Evolutionary conservation across 208 protist species (phyloP).

Genomic region (Blastocrithidia nonstop): DNA sequence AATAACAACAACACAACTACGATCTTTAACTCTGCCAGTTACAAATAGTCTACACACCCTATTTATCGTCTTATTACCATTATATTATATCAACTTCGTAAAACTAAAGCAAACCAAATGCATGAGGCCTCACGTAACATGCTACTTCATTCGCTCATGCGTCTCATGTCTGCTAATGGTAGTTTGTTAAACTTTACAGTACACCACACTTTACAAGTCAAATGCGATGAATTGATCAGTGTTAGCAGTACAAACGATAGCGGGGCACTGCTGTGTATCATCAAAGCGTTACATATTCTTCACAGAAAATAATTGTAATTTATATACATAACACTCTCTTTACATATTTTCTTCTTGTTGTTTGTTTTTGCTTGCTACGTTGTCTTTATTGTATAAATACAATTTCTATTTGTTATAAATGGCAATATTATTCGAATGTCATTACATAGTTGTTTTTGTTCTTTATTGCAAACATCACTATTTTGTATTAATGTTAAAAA

Average conservation of each 20-base stretch:
- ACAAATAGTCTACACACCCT: too few relatives aligned
- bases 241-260: slow-evolving; percentile 40
- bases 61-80: slow-evolving; percentile 30
- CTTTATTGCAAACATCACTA: background rate
- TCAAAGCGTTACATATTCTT: slow-evolving; percentile 33
- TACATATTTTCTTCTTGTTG: too few relatives aligned
- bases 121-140: slow-evolving; percentile 59
- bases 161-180: slow-evolving; percentile 25
- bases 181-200: slow-evolving; percentile 13
- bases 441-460: background rate
- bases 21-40: too few relatives aligned
- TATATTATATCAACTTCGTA: slow-evolving; percentile 35
- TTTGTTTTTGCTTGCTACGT: slow-evolving; percentile 5
- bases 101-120: slow-evolving; percentile 11
- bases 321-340: too few relatives aligned
- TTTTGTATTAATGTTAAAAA: background rate
- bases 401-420: background rate
- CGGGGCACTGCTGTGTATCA: slow-evolving; percentile 33
- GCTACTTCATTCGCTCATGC: slow-evolving; percentile 42
- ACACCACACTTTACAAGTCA: slow-evolving; percentile 17
- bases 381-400: background rate
- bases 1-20: too few relatives aligned
- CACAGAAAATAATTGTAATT: slow-evolving; percentile 6
- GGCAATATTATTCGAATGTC: background rate
- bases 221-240: slow-evolving; percentile 21